These are phyloP conservation scores for Tetrapisispora nanseiensis DNA, from an alignment of 805 yeast species.

Conservation along the genomic window DNA sequence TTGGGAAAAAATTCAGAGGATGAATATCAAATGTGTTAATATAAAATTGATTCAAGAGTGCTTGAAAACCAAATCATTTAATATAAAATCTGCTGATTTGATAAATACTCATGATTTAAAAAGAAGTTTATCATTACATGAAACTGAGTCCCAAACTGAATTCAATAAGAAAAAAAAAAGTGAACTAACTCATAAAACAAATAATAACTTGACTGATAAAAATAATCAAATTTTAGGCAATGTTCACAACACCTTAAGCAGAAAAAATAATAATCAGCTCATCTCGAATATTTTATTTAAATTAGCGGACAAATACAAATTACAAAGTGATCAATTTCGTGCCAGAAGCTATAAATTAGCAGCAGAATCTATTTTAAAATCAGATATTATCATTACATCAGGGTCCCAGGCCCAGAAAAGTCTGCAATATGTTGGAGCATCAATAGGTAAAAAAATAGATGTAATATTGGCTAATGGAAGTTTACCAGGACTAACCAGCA, in stretches of 20 bases:
- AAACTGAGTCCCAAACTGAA: not conserved
- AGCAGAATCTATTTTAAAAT: conserved; percentile 13
- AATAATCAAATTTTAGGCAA: not conserved
- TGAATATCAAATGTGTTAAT: conserved; percentile 9
- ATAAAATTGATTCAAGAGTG: conserved; percentile 13
- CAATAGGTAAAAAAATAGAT: conserved; percentile 27
- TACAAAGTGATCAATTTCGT: conserved; percentile 23
- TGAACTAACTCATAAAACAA: not conserved
- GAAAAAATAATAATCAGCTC: too few species aligned
- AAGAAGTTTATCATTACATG: not conserved
- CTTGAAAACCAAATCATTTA: conserved; percentile 1
- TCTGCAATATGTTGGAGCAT: conserved; percentile 19
- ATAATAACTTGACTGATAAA: not conserved
- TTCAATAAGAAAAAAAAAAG: not conserved
- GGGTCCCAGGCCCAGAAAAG: conserved; percentile 20
- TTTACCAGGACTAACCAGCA: conserved; percentile 17
- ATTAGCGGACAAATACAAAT: conserved; percentile 16
- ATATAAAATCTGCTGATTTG: not conserved
- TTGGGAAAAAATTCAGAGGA: conserved; percentile 5
- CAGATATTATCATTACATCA: conserved; percentile 15
- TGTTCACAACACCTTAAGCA: not conserved
- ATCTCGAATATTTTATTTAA: conserved; percentile 12
- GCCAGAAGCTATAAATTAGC: conserved; percentile 24
- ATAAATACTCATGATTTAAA: not conserved
- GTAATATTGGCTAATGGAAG: conserved; percentile 16